Evolutionary conservation across 192 early-diverging fungal genomes (phyloP), one percentile per base, ranked within the genome.

Genomic region (Lobulomyces angularis): DNA sequence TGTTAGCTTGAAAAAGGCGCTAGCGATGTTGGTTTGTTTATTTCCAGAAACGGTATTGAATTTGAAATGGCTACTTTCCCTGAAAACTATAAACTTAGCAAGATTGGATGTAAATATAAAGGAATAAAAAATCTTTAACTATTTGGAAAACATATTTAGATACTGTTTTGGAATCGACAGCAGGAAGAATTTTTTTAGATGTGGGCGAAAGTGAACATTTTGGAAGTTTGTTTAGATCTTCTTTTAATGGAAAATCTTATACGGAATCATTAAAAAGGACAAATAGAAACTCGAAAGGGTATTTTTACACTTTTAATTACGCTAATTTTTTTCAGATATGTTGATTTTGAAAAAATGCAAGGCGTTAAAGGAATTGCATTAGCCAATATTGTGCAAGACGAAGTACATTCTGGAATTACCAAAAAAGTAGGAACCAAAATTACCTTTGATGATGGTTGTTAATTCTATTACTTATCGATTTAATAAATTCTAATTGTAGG

Each of bases 261-360:
- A n/a, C n/a, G n/a, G n/a, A n/a, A n/a, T n/a, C n/a, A n/a, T n/a
- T n/a, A n/a, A n/a, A n/a, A n/a, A n/a, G n/a, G n/a, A n/a, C n/a
- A n/a, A n/a, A n/a, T n/a, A n/a, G 81, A 33, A 73, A 95, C 46
- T 41, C 49, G 16, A 14, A 43, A 1, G 88, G 65, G 37, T 70
- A 47, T 43, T n/a, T 35, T 4, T 53, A 27, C 21, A 21, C 24
- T 19, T 39, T 38, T 28, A n/a, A 2, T 32, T 12, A 32, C 12
- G n/a, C 12, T 12, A 32, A 38, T 1, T 27, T 25, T 8, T 2
- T 25, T 1, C 33, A 61, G 84, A 4, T 51, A 62, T 43, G 86
- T 88, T 5, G 95, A 96, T 47, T 86, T 91, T 61, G 92, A 93
- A 57, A 87, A 86, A 46, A 77, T 98, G 27, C 69, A 79, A 22